These are phyloP conservation scores for Suillus subaureus DNA, from an alignment of 768 basidiomycete species.

Conservation along the genomic window DNA sequence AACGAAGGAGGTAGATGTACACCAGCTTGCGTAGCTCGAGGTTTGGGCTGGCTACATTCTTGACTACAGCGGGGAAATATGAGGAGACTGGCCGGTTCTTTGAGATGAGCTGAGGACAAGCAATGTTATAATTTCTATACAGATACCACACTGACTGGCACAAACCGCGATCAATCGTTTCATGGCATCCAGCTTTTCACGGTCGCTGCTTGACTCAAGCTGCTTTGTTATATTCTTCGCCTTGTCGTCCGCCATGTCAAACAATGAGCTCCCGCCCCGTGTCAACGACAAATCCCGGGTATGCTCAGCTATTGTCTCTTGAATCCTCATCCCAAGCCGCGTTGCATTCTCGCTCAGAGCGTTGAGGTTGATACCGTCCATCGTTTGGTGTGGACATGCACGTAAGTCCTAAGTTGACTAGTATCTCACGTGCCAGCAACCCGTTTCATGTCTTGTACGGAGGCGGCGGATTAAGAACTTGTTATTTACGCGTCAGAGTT, in stretches of 20 bases:
- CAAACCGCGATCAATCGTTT: slow-evolving; percentile 91
- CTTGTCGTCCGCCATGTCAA: slow-evolving; percentile 80
- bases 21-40: slow-evolving; percentile 96
- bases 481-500: not conserved
- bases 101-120: slow-evolving; percentile 73
- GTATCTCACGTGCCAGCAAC: not conserved
- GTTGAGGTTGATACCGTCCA: slow-evolving; percentile 39
- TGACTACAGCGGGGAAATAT: slow-evolving; percentile 96
- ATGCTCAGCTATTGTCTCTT: slow-evolving; percentile 81
- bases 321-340: slow-evolving; percentile 78
- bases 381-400: slow-evolving; percentile 13
- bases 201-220: slow-evolving; percentile 85
- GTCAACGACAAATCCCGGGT: slow-evolving; percentile 70
- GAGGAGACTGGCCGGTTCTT: slow-evolving; percentile 89
- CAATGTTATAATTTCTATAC: slow-evolving; percentile 9
- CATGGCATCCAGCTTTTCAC: slow-evolving; percentile 93
- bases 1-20: slow-evolving; percentile 95
- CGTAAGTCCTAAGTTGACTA: not conserved
- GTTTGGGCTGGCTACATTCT: slow-evolving; percentile 91
- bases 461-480: not conserved
- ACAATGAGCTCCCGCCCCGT: slow-evolving; percentile 55
- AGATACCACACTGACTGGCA: slow-evolving; percentile 18
- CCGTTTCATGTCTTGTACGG: no score
- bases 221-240: slow-evolving; percentile 81
- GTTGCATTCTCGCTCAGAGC: slow-evolving; percentile 79